These are phyloP conservation scores for Penicillium sp. DNA, from an alignment of 2,329 filamentous ascomycete genomes.

Conservation along the genomic window DNA sequence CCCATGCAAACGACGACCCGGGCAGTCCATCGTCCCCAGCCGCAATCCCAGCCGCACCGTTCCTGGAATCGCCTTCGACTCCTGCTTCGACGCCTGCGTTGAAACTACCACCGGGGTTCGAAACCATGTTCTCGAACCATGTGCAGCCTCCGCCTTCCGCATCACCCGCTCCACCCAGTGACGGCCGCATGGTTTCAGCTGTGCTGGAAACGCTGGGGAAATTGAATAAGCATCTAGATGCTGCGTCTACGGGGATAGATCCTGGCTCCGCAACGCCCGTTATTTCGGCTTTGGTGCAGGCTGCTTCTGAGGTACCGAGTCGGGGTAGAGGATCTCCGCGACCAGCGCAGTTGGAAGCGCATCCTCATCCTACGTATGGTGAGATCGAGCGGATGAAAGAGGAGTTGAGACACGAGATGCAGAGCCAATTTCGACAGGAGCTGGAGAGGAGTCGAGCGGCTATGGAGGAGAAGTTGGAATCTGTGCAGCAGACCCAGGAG, in stretches of 20 bases:
- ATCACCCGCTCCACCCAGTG: constrained; percentile 16
- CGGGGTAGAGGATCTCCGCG: not conserved
- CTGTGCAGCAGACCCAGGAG: constrained; percentile 43
- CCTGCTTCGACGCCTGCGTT: constrained; percentile 4
- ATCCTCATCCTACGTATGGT: not conserved
- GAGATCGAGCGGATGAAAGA: constrained; percentile 31
- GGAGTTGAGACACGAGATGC: constrained; percentile 37
- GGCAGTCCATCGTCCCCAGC: constrained; percentile 2
- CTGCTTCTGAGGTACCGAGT: constrained; percentile 7
- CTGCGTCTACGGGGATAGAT: constrained; percentile 15
- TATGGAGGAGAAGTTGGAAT: constrained; percentile 39
- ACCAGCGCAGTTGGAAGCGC: not conserved
- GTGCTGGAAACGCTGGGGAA: constrained; percentile 40
- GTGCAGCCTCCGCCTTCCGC: constrained; percentile 11
- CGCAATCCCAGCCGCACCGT: constrained; percentile 3
- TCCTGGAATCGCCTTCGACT: constrained; percentile 9
- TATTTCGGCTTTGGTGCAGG: constrained; percentile 26
- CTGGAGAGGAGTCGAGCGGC: constrained; percentile 34
- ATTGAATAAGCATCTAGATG: constrained; percentile 40
- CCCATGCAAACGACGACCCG: constrained; percentile 1
- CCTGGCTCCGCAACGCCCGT: constrained; percentile 21
- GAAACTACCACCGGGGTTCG: constrained; percentile 40
- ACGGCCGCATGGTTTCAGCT: constrained; percentile 33
- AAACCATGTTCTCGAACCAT: constrained; percentile 39
- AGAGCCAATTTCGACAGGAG: constrained; percentile 35